phyloP scores from a whole-genome alignment of 2,329 filamentous ascomycete genomes.

The Saccharata proteae region DNA sequence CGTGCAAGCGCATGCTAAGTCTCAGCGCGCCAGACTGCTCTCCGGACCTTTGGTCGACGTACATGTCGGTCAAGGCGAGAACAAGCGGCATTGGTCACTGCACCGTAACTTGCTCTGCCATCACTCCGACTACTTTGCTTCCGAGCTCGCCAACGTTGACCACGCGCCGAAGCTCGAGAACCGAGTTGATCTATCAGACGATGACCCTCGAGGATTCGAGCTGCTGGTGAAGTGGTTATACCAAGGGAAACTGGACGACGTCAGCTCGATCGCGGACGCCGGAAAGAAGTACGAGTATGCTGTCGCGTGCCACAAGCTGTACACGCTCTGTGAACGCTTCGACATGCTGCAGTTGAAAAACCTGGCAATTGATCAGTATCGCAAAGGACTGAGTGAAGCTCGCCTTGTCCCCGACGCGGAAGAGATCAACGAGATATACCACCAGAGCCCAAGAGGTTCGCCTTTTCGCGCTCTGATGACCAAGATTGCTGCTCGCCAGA shows the following conservation, averaged over 20 bases:
- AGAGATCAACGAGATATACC: conserved; percentile 43
- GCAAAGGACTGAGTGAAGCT: conserved; percentile 36
- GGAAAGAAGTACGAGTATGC: conserved; percentile 43
- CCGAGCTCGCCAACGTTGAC: conserved; percentile 24
- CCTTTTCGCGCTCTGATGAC: conserved; percentile 40
- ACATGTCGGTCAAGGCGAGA: conserved; percentile 33
- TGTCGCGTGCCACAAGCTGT: conserved; percentile 41
- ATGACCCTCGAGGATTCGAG: conserved; percentile 41
- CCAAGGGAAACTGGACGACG: conserved; percentile 40
- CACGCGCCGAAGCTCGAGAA: conserved; percentile 24
- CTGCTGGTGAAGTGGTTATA: conserved; percentile 46
- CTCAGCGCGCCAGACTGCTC: conserved; percentile 37
- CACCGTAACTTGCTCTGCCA: conserved; percentile 42
- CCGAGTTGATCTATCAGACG: conserved; percentile 35
- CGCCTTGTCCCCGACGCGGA: conserved; percentile 42
- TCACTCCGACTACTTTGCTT: conserved; percentile 36
- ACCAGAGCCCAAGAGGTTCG: conserved; percentile 30
- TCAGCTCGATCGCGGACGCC: conserved; percentile 30
- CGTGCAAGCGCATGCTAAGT: conserved; percentile 32
- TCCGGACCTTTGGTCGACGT: conserved; percentile 41
- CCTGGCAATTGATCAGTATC: conserved; percentile 42
- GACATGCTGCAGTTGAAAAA: conserved; percentile 40
- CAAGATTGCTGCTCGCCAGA: conserved; percentile 43
- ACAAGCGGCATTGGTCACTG: conserved; percentile 36
- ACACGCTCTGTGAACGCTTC: conserved; percentile 40